Conservation (phyloP, 176 grass and related monocot species). For the Phragmites australis region DNA sequence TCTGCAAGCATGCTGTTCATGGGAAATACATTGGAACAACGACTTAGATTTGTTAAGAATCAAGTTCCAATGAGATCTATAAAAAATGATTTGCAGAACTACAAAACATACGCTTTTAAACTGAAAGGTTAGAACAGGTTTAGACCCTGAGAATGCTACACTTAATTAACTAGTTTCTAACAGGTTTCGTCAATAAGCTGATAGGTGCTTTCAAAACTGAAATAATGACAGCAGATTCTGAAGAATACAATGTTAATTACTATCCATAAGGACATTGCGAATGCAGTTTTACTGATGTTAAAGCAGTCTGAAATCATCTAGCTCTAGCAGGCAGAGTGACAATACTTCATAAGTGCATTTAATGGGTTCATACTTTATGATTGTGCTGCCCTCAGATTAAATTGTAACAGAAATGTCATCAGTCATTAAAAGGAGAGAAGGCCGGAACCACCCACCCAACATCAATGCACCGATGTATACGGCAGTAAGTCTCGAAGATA, state of each 20-base stretch:
- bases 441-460: conserved; percentile 51
- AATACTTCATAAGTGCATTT: not conserved
- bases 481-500: conserved; percentile 94
- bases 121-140: not conserved
- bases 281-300: not conserved
- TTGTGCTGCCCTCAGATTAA: not conserved
- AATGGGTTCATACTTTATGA: not conserved
- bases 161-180: not conserved
- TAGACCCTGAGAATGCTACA: not conserved
- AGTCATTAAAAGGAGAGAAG: not conserved
- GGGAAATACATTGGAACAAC: conserved; percentile 10
- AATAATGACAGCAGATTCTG: not conserved
- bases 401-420: not conserved
- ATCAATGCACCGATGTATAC: conserved; percentile 82
- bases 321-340: not conserved
- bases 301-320: not conserved
- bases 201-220: not conserved
- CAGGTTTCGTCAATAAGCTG: conserved; percentile 2
- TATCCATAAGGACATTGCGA: not conserved
- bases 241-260: not conserved
- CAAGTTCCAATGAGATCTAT: not conserved
- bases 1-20: conserved; percentile 73
- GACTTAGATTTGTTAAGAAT: not conserved
- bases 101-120: not conserved
- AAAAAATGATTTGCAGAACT: not conserved